Base-by-base conservation (phyloP, 2,329 filamentous ascomycete species). In the Fusarium armeniacum region DNA sequence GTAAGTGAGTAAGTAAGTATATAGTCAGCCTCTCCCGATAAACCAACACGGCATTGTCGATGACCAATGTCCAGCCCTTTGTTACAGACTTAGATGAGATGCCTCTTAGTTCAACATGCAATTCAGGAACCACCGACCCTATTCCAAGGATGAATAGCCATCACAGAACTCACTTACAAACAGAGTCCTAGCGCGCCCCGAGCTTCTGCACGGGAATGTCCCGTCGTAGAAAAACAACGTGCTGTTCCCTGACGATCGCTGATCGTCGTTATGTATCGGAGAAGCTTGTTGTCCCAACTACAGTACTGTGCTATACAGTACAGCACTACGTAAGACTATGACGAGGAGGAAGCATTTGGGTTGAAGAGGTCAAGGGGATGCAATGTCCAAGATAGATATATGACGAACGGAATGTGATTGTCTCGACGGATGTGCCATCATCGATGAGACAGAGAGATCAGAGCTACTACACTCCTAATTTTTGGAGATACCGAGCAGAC, bases 341-440 rank as follows among this genome's bases (percentile, higher is more conserved):
- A 40, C 26, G 57, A 59, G 13, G 52, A 49, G 36, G 44, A 64
- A 40, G 41, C 26, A 57, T 65, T 45, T 55, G 33, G 59, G 30
- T 51, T 57, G 47, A 56, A 61, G 45, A 32, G 40, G 40, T 44
- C n/a, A 36, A 41, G 35, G 35, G 6, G 15, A 52, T 20, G 35
- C 15, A 16, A 40, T 30, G 20, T 40, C 35, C 20, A 13, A 12
- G n/a, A 12, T 40, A 20, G 24, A 49, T 44, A 53, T 46, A 60
- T 54, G 61, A 71, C 33, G 56, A 61, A 66, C 55, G 72, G 72
- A 74, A 74, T 74, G 72, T 62, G 64, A 66, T 70, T 65, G 58
- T 72, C 63, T 70, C 41, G 60, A 72, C 52, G 44, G 50, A 43
- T 47, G 70, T 53, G 62, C 68, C 58, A 67, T 63, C 52, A 56